Evolutionary conservation across 257 asterid genomes (phyloP), one percentile per base, ranked within the genome.

Genomic region (Dorcoceras hygrometricum): DNA sequence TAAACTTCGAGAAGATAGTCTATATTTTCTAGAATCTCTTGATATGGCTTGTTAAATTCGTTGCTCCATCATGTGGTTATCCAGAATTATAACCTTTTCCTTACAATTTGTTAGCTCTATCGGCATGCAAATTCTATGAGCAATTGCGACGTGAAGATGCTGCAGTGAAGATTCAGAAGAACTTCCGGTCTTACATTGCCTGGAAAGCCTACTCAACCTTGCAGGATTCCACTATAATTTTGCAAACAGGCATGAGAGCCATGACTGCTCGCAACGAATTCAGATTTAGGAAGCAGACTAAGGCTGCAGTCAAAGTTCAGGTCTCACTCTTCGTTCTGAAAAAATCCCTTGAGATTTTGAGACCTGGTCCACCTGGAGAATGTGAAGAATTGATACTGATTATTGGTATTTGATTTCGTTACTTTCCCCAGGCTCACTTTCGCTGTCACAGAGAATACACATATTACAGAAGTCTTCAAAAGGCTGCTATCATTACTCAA

Each of bases 181-280:
- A 84, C 80, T 90, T 81, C 88, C 81, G 95, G 64, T 77, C 90
- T 75, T 75, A 75, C 73, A 81, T 79, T 73, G 86, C 94, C 55
- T 62, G 83, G 78, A 75, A 55, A 81, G 81, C 94, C 69, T 90
- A 88, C 87, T 70, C 70, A 56, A 73, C 77, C 22, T 73, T 90
- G 89, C 83, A 70, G 74, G 60, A 73, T 70, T 90, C 95, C 65
- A 82, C 96, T 60, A 72, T 84, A 67, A 74, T 75, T 43, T 61
- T 94, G 77, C 99, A 94, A 89, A 85, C 89, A 67, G 96, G 99
- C 71, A 88, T 90, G 96, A 87, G 98, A 82, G 91, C 95, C 25
- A 83, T 90, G 95, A 81, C 85, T 74, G 89, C 93, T 69, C 89
- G 96, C 56, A 77, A 79, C 77, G 98, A 90, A 74, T 89, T 82